A percentile compares a stretch with the other conserved stretches of the same genome.
Evolutionary conservation across 2,329 filamentous ascomycete species (phyloP).

Genomic region (Didymella pomorum): DNA sequence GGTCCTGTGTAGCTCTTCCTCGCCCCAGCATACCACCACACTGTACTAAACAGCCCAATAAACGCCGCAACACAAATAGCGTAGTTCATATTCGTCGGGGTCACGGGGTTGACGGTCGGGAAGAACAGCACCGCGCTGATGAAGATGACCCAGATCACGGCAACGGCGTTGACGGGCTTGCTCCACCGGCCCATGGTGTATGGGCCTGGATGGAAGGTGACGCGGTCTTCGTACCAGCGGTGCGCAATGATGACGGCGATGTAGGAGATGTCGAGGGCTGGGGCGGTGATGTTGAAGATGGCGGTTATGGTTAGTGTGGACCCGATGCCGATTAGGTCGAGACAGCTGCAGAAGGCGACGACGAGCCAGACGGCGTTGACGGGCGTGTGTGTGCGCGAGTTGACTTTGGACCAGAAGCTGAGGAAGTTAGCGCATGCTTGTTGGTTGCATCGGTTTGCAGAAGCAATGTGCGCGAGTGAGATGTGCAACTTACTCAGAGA

Average conservation of each 20-base stretch:
- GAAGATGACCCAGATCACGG: conserved; percentile 68
- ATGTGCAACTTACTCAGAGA: conserved; percentile 58
- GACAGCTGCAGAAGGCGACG: conserved; percentile 62
- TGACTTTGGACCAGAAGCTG: conserved; percentile 63
- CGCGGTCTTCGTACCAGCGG: conserved; percentile 60
- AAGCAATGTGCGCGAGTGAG: not conserved
- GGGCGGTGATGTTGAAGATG: conserved; percentile 59
- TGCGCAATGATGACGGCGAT: conserved; percentile 68
- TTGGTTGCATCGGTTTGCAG: not conserved
- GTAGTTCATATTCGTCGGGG: conserved; percentile 58
- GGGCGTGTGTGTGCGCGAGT: conserved; percentile 64
- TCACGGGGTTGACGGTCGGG: conserved; percentile 55
- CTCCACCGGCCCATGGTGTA: conserved; percentile 66
- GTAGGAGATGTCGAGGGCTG: conserved; percentile 62
- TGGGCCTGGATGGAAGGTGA: conserved; percentile 65
- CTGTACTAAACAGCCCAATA: conserved; percentile 59
- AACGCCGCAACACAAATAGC: conserved; percentile 56
- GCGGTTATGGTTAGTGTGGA: conserved; percentile 59
- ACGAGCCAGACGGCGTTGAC: conserved; percentile 71
- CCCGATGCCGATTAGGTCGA: conserved; percentile 63
- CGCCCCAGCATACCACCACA: conserved; percentile 56
- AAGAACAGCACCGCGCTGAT: conserved; percentile 68
- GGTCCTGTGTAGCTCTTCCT: conserved; percentile 65
- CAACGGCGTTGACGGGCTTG: conserved; percentile 62
- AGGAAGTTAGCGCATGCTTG: conserved; percentile 27